Evolutionary conservation across 2,329 filamentous ascomycete genomes (phyloP).

Genomic region (Neonectria ditissima): DNA sequence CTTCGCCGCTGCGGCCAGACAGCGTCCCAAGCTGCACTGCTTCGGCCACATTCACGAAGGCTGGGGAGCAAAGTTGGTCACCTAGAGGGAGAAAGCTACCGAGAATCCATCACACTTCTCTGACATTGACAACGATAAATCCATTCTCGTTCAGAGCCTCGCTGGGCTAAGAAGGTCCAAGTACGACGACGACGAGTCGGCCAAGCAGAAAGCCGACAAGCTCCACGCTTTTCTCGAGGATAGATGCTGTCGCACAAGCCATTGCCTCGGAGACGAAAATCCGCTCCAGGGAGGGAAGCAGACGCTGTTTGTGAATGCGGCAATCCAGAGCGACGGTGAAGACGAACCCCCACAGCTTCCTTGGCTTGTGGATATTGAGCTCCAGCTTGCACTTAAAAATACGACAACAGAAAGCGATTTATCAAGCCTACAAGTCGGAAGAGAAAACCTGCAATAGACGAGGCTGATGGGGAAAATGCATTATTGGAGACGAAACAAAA

Average conservation of each 20-base stretch:
- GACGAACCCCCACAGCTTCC: slow-evolving; percentile 22
- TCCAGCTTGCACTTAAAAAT: neutral
- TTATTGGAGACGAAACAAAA: neutral
- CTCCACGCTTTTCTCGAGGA: neutral
- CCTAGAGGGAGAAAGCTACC: slow-evolving; percentile 53
- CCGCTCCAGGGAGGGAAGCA: slow-evolving; percentile 5
- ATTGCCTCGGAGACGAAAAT: slow-evolving; percentile 5
- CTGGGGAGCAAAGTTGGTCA: slow-evolving; percentile 57
- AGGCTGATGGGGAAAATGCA: neutral
- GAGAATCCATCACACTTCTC: slow-evolving; percentile 56
- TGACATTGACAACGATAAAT: slow-evolving; percentile 59
- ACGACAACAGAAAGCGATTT: neutral
- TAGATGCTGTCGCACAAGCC: slow-evolving; percentile 10
- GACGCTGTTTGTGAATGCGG: slow-evolving; percentile 41
- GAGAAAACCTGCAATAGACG: neutral
- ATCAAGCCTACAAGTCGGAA: neutral
- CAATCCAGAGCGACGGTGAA: slow-evolving; percentile 16
- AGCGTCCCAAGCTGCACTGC: slow-evolving; percentile 49
- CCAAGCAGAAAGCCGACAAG: slow-evolving; percentile 3
- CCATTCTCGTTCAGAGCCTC: slow-evolving; percentile 51
- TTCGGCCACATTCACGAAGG: slow-evolving; percentile 50
- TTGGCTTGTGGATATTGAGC: slow-evolving; percentile 34
- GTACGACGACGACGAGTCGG: neutral
- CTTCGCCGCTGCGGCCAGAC: slow-evolving; percentile 42
- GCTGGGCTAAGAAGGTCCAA: neutral